A percentile compares a stretch with the other conserved stretches of the same genome.
Conservation (phyloP, 2,329 filamentous ascomycete species). For the Thelonectria olida region DNA sequence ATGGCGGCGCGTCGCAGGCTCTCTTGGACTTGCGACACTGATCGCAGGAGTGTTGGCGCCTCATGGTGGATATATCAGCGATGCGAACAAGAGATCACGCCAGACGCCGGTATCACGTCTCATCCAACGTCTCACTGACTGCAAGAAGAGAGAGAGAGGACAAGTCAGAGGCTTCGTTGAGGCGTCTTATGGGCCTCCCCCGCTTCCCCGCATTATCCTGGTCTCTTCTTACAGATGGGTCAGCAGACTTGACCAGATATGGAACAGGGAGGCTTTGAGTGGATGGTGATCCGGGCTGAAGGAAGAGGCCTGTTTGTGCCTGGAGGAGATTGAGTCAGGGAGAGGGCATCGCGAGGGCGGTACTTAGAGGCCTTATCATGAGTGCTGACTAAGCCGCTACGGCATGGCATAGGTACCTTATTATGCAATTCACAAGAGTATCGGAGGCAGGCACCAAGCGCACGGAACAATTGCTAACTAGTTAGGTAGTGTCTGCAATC, state of each 20-base stretch:
- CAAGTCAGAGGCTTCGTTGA: background rate
- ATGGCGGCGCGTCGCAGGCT: conserved; percentile 35
- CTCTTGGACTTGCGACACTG: conserved; percentile 38
- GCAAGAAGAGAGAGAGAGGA: background rate
- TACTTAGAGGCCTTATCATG: no score
- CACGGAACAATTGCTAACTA: no score
- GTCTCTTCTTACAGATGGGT: conserved; percentile 4
- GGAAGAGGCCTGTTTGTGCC: background rate
- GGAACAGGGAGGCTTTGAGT: background rate
- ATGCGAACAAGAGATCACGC: background rate
- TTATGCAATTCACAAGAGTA: no score
- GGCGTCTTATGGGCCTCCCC: background rate
- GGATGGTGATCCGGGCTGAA: background rate
- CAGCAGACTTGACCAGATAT: conserved; percentile 8
- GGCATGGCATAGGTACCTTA: no score
- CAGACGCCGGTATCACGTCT: background rate
- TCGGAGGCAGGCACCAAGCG: no score
- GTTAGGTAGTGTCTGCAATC: no score
- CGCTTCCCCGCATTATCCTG: conserved; percentile 21
- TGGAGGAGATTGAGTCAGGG: background rate
- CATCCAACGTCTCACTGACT: background rate
- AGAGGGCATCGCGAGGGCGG: background rate
- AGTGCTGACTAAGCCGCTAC: background rate
- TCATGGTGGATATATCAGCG: conserved; percentile 22
- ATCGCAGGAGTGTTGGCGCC: conserved; percentile 37